Evolutionary conservation across 2,329 filamentous ascomycete species (phyloP), one percentile per base, ranked within the genome.

Genomic region (Ophiostoma montium): DNA sequence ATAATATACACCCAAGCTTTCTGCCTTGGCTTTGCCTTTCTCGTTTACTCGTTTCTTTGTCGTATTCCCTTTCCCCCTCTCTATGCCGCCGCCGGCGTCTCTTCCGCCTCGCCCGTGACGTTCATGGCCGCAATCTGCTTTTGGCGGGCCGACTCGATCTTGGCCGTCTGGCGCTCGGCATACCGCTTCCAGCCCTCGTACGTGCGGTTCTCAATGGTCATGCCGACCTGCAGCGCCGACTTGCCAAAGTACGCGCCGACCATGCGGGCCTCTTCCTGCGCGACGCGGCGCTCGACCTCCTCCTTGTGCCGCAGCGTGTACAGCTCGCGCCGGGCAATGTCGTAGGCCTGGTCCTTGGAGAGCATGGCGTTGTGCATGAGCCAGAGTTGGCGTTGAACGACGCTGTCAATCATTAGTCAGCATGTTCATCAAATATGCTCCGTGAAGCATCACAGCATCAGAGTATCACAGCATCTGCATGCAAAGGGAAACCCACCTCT

Each of bases 221-320:
- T 85, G 56, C 86, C 80, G 50, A 94, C 71, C 52, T 94, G 82
- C 47, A 88, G 63, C 52, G 76, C 74, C 38, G 77, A 72, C 65
- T 82, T 84, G 63, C 87, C 87, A 63, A 96, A 96, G 71, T 87
- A 87, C 46, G 88, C 89, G 48, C 92, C 92, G 6, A 84, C 82
- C 58, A 84, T 77, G 54, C 80, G 71, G 27, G 92, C 90, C 67
- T 98, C 92, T 67, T 98, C 92, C 46, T 79, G 73, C 8, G 90
- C 86, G 52, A 98, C 75, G 57, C 89, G 80, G 57, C 78, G 75
- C 67, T 90, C 80, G 44, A 95, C 76, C 56, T 95, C 88, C 58
- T 94, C 81, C 52, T 79, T 72, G 58, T 94, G 83, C 52, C 92
- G 83, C 54, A 90, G 67, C 42, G 75, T 70, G 69, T 98, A 98